phyloP scores from a whole-genome alignment of 306 rosid genomes.

The Rubus parviflorus region DNA sequence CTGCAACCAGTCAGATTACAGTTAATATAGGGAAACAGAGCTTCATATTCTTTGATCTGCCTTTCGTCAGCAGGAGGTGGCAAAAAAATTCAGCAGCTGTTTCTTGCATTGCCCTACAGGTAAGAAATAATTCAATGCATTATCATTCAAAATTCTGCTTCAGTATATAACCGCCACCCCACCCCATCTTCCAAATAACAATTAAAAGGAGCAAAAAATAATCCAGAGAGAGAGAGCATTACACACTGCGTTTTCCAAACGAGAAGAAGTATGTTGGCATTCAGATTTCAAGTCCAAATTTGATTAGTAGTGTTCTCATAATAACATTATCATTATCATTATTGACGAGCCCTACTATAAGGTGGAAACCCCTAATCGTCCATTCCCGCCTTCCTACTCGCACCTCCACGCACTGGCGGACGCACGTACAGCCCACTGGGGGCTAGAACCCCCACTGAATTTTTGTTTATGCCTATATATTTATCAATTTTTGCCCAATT shows the following conservation, averaged over 20 bases:
- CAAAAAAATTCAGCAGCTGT: not conserved
- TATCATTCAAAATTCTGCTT: not conserved
- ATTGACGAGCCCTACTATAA: too few relatives aligned
- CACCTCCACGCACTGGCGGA: too few relatives aligned
- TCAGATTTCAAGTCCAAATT: not conserved
- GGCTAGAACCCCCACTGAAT: too few relatives aligned
- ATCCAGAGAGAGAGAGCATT: not conserved
- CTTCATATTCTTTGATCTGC: not conserved
- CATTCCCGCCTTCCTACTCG: too few relatives aligned
- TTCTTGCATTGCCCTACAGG: conserved; percentile 3
- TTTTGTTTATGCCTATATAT: too few relatives aligned
- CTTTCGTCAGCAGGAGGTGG: conserved; percentile 5
- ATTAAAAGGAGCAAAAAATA: not conserved
- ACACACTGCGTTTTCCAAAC: not conserved
- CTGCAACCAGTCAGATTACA: not conserved
- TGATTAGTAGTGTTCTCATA: not conserved
- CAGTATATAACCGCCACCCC: not conserved
- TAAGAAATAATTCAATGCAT: not conserved
- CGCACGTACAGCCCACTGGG: too few relatives aligned
- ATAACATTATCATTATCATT: too few relatives aligned
- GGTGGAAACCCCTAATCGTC: too few relatives aligned
- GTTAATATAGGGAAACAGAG: not conserved
- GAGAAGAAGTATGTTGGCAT: conserved; percentile 2
- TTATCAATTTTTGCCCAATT: too few relatives aligned
- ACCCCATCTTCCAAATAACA: not conserved